Base-by-base conservation (phyloP, 2,329 filamentous ascomycete genomes). In the Penicillium sp. region DNA sequence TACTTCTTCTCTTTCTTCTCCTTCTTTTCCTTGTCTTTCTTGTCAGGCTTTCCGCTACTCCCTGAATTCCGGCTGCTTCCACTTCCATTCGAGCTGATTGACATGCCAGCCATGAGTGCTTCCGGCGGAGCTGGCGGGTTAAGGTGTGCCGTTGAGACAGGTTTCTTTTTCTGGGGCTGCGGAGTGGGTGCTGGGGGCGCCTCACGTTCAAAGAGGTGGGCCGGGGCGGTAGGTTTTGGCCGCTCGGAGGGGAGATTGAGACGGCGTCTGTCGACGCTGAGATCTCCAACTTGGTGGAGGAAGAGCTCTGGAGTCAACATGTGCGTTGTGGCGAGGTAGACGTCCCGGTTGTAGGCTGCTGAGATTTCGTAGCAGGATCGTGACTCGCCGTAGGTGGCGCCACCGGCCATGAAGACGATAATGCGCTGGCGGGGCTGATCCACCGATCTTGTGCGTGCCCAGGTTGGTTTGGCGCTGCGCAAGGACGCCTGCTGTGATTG, bases 401-500 rank as follows among this genome's bases (percentile, higher is more conserved):
- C 93, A 40, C 93, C 93, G 1, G 92, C 93, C 80, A 97, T 86
- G 67, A 95, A 97, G 13, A 97, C 85, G 51, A 99, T 88, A 46
- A 97, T 80, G 44, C 93, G 84, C 68, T 99, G 93, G 45, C 87
- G 83, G 57, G 91, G 95, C 66, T 97, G 92, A 52, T 78, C 82
- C 51, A 76, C 84, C 25, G 83, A 81, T 38, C 89, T 84, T 9
- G 88, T 86, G 45, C 89, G 88, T 2, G 93, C 93, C 93, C 93
- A 99, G 35, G 91, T 95, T 1, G 92, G 93, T 63, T 95, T 95
- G 13, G 90, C 90, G 9, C 89, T 88, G 50, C 93, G 87, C 19
- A 99, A 79, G 12, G 92, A 97, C 11, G 87, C 82, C 57, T 88
- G 59, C 41, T 61, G 77, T 1, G 75, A 72, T 30, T 74, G 76